These are phyloP conservation scores for Fibroporia radiculosa DNA, from an alignment of 768 basidiomycete species.

Conservation along the genomic window DNA sequence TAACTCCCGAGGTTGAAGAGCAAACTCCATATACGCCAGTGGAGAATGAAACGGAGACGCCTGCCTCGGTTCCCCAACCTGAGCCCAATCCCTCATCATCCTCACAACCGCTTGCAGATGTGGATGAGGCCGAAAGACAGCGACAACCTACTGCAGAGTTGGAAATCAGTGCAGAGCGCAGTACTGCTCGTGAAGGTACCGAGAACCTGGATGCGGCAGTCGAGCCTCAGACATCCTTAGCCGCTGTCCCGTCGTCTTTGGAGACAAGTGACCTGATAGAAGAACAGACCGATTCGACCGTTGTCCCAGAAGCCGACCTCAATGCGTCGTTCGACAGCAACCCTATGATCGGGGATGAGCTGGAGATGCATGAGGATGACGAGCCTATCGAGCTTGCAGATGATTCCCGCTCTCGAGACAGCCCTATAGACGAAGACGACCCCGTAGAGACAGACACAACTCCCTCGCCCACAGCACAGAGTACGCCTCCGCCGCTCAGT, in stretches of 20 bases:
- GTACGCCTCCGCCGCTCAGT: conserved; percentile 8
- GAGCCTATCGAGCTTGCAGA: conserved; percentile 43
- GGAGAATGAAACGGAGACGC: no score
- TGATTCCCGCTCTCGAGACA: conserved; percentile 17
- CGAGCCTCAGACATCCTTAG: not conserved
- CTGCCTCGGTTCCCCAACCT: no score
- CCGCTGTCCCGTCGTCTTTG: not conserved
- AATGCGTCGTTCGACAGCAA: not conserved
- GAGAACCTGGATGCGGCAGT: not conserved
- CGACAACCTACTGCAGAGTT: no score
- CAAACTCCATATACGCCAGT: no score
- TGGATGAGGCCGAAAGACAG: no score
- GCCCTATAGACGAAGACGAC: conserved; percentile 16
- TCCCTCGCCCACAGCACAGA: not conserved
- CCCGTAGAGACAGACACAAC: conserved; percentile 22
- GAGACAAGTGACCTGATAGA: not conserved
- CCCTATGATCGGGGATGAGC: not conserved
- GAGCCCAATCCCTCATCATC: no score
- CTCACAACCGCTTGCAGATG: no score
- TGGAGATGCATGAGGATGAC: not conserved
- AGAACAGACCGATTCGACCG: not conserved
- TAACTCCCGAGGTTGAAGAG: no score
- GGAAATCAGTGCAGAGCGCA: no score
- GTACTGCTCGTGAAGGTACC: no score
- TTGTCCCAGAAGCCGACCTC: not conserved